A percentile compares a stretch with the other conserved stretches of the same genome.
These are phyloP conservation scores for Codiaeum variegatum DNA, from an alignment of 441 rosid species.

Conservation along the genomic window DNA sequence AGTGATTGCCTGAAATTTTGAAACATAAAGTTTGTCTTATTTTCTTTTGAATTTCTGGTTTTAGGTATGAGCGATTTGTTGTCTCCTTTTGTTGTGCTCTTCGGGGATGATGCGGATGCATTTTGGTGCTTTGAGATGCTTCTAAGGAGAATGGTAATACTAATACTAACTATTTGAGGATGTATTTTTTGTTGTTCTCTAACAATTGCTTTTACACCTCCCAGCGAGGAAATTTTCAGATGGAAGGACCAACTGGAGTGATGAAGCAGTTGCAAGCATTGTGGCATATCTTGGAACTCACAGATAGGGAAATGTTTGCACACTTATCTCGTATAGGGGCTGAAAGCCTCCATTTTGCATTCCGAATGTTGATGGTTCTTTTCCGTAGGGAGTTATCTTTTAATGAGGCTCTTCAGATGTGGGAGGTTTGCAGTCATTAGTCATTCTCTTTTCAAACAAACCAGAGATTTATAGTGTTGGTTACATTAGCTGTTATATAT, in stretches of 20 bases:
- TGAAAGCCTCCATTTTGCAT: constrained; percentile 96
- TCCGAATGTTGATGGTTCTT: constrained; percentile 88
- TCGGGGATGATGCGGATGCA: constrained; percentile 92
- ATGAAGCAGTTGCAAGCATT: constrained; percentile 83
- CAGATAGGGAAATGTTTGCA: constrained; percentile 76
- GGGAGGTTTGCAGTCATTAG: constrained; percentile 69
- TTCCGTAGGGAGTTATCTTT: constrained; percentile 88
- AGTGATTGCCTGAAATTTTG: constrained; percentile 7
- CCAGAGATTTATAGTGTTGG: constrained; percentile 7
- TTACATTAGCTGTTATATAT: not conserved
- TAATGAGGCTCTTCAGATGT: constrained; percentile 76
- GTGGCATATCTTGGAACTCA: constrained; percentile 80
- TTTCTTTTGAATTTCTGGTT: constrained; percentile 27
- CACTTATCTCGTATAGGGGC: constrained; percentile 83
- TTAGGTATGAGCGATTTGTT: constrained; percentile 95
- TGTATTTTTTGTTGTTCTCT: constrained; percentile 25
- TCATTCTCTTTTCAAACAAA: constrained; percentile 11
- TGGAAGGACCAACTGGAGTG: constrained; percentile 95
- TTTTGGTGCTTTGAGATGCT: constrained; percentile 99
- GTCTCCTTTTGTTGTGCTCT: constrained; percentile 89
- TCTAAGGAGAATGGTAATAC: constrained; percentile 78
- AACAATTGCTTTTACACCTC: constrained; percentile 24
- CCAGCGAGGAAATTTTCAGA: constrained; percentile 84
- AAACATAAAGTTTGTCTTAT: constrained; percentile 12
- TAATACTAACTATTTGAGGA: constrained; percentile 18